Conservation (phyloP, 1,284 basidiomycete genomes). For the Hemileia vastatrix region DNA sequence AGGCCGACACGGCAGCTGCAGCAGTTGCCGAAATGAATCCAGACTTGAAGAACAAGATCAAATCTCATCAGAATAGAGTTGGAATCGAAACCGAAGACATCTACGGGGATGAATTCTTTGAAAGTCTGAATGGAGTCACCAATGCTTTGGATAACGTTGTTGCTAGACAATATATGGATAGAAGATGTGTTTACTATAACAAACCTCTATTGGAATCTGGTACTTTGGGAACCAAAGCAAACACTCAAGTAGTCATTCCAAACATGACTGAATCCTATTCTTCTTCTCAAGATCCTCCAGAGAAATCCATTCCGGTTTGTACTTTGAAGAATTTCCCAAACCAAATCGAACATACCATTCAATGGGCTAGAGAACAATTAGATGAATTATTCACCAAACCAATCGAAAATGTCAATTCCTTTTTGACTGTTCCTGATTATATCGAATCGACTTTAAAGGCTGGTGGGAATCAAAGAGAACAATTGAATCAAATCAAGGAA, state of each 20-base stretch:
- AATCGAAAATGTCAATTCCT: conserved; percentile 84
- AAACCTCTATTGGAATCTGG: conserved; percentile 96
- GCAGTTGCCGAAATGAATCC: conserved; percentile 97
- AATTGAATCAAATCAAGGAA: conserved; percentile 78
- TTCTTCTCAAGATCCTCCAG: conserved; percentile 96
- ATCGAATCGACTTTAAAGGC: conserved; percentile 81
- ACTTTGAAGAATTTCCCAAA: conserved; percentile 99
- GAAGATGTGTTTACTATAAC: conserved; percentile 91
- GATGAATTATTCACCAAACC: conserved; percentile 90
- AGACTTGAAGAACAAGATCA: conserved; percentile 75
- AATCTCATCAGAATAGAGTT: conserved; percentile 83
- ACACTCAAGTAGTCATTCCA: conserved; percentile 91
- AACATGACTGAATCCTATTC: conserved; percentile 94
- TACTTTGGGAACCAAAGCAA: conserved; percentile 96
- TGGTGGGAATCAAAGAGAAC: conserved; percentile 78
- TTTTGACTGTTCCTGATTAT: conserved; percentile 93
- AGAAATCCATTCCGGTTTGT: conserved; percentile 94
- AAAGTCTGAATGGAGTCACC: conserved; percentile 79
- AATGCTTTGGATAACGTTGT: conserved; percentile 98
- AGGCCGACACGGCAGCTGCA: conserved; percentile 84
- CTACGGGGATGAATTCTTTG: conserved; percentile 84
- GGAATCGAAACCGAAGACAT: conserved; percentile 88
- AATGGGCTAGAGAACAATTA: conserved; percentile 93
- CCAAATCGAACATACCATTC: conserved; percentile 90
- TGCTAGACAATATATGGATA: conserved; percentile 96